Evolutionary conservation across 2,329 filamentous ascomycete genomes (phyloP), one percentile per base, ranked within the genome.

Genomic region (Neoarthrinium moseri): DNA sequence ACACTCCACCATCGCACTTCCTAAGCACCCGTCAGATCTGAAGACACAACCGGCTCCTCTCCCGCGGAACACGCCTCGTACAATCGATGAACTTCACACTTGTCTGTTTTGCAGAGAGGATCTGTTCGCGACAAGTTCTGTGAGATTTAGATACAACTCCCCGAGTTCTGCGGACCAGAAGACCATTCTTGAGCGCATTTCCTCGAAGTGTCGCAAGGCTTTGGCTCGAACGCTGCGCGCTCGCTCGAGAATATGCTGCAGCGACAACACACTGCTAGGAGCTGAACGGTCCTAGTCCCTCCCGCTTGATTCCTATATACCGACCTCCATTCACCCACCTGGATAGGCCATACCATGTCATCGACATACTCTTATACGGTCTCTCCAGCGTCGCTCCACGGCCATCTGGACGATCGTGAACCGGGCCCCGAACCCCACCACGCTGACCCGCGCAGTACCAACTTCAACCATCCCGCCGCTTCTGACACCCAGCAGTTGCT

Each of bases 291-390:
- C 44, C 47, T 43, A 50, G 47, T 48, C 42, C 51, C 48, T 46
- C 51, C 45, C n/a, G 52, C 37, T 54, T 43, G 56, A 55, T n/a
- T n/a, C n/a, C n/a, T 65, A 69, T 68, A 70, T 69, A 68, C 61
- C 56, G 50, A 40, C 56, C 55, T 48, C 51, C 43, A 47, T 47
- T 51, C 52, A 29, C 52, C 56, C 51, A 46, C 52, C 51, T 53
- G 55, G 53, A 36, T 49, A 43, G 38, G 52, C 55, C 57, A 60
- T 17, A 59, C 55, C 58, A 75, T 75, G 72, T 65, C 71, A 64
- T 72, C 69, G 40, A 64, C 66, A 54, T 72, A 68, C 57, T 64
- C 66, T 55, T 72, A 67, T 56, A 68, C 67, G 49, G 59, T 69
- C 52, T 64, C 66, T 51, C 66, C 67, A 50, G 60, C 66, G 47